Evolutionary conservation across 78 protist species (phyloP), one percentile per base, ranked within the genome.

Genomic region (Bodo saltans): DNA sequence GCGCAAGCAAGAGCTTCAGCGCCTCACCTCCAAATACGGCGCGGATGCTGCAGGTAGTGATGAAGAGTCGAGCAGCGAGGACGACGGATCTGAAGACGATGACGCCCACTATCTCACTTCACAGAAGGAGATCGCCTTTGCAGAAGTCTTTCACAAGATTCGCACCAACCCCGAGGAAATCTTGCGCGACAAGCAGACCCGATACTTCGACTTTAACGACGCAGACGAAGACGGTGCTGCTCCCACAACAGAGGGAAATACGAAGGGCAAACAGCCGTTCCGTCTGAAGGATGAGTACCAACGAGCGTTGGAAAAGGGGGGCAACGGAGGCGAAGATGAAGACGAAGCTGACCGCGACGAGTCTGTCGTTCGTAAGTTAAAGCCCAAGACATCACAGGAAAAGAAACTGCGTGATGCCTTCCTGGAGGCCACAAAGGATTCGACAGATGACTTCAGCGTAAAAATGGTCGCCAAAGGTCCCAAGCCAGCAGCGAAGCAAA

Each of bases 21-120:
- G 42, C 34, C 69, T 76, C 8, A 33, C n/a, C 35, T 47, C 81
- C 42, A 76, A 38, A 27, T 4, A 34, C 60, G 60, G 60, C 60
- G 17, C 8, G n/a, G 60, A 47, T 17, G 60, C 17, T 17, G 60
- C 60, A 8, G n/a, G n/a, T n/a, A n/a, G n/a, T n/a, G n/a, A n/a
- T n/a, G n/a, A n/a, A n/a, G n/a, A n/a, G n/a, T 23, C 60, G 67
- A 26, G 8, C 27, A 42, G 3, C 69, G 81, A 76, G 34, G 81
- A 76, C 68, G 81, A 76, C 81, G 30, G 47, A 4, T 4, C 17
- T 38, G 81, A 76, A 38, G 81, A 76, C 21, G 81, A 76, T 38
- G 81, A 76, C 4, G 81, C 60, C n/a, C 8, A 23, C n/a, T 47
- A 23, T 17, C 17, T 47, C n/a, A 47, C 60, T 8, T 8, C 8